Evolutionary conservation across 2,329 filamentous ascomycete genomes (phyloP).

Genomic region (Stylonectria norvegica): DNA sequence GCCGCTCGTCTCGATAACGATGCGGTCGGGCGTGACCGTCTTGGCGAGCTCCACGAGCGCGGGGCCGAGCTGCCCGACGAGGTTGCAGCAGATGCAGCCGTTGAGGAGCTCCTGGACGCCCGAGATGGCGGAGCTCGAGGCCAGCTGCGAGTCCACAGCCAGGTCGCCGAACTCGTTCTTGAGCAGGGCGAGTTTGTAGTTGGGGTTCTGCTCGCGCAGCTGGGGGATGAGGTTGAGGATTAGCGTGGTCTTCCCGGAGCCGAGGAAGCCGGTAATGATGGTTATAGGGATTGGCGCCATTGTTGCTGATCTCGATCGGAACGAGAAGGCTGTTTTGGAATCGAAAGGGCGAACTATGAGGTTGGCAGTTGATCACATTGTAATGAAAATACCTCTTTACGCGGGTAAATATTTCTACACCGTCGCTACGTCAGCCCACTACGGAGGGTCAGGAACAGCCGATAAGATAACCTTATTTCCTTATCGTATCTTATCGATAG

Average conservation of each 20-base stretch:
- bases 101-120: slow-evolving; percentile 92
- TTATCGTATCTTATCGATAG: slow-evolving; percentile 22
- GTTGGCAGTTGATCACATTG: neutral
- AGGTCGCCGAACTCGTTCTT: slow-evolving; percentile 99
- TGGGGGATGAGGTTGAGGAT: slow-evolving; percentile 93
- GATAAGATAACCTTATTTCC: slow-evolving; percentile 23
- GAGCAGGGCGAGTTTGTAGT: slow-evolving; percentile 85
- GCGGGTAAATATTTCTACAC: too few relatives aligned
- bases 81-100: slow-evolving; percentile 98
- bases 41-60: slow-evolving; percentile 72
- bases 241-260: slow-evolving; percentile 93
- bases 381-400: neutral
- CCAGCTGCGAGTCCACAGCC: slow-evolving; percentile 88
- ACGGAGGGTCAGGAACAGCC: slow-evolving; percentile 5
- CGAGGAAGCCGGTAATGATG: slow-evolving; percentile 93
- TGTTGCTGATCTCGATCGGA: slow-evolving; percentile 6
- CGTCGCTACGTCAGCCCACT: slow-evolving; percentile 21
- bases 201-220: slow-evolving; percentile 65
- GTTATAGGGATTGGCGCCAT: slow-evolving; percentile 82
- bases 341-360: neutral
- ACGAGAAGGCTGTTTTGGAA: neutral
- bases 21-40: slow-evolving; percentile 65
- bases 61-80: slow-evolving; percentile 83
- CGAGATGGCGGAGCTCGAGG: slow-evolving; percentile 75
- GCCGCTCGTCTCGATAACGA: slow-evolving; percentile 91